Conservation (phyloP, 495 filamentous ascomycete genomes). For the Monascus purpureus region DNA sequence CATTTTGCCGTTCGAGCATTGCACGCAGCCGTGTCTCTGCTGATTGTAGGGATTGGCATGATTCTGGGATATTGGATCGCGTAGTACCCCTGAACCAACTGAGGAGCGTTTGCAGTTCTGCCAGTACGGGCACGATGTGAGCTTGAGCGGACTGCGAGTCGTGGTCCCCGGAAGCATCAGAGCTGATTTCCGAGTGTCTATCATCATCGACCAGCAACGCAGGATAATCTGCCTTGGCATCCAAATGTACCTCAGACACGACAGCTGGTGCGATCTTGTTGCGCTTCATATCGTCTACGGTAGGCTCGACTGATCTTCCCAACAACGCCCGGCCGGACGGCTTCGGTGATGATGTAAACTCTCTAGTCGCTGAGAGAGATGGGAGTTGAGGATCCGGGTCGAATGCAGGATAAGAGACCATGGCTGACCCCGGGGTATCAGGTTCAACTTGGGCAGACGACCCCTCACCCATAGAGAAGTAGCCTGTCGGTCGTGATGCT, state of each 20-base stretch:
- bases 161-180: not conserved
- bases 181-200: not conserved
- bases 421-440: slow-evolving; percentile 4
- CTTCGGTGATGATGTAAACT: slow-evolving; percentile 19
- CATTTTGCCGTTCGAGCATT: slow-evolving; percentile 17
- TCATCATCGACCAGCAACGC: not conserved
- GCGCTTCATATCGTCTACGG: slow-evolving; percentile 3
- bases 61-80: slow-evolving; percentile 8
- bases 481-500: slow-evolving; percentile 4
- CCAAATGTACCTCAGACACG: slow-evolving; percentile 26
- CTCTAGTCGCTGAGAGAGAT: slow-evolving; percentile 12
- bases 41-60: slow-evolving; percentile 11
- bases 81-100: slow-evolving; percentile 21
- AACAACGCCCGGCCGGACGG: slow-evolving; percentile 18
- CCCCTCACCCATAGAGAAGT: slow-evolving; percentile 6
- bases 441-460: slow-evolving; percentile 4
- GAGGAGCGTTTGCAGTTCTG: slow-evolving; percentile 20
- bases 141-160: not conserved
- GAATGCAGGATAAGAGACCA: not conserved
- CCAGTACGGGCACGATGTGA: slow-evolving; percentile 2
- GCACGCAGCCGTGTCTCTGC: slow-evolving; percentile 27
- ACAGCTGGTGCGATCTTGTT: slow-evolving; percentile 23
- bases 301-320: slow-evolving; percentile 5
- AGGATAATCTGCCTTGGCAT: slow-evolving; percentile 18
- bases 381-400: slow-evolving; percentile 1